These are phyloP conservation scores for Phialophora macrospora DNA, from an alignment of 2,329 filamentous ascomycete species.

Conservation along the genomic window DNA sequence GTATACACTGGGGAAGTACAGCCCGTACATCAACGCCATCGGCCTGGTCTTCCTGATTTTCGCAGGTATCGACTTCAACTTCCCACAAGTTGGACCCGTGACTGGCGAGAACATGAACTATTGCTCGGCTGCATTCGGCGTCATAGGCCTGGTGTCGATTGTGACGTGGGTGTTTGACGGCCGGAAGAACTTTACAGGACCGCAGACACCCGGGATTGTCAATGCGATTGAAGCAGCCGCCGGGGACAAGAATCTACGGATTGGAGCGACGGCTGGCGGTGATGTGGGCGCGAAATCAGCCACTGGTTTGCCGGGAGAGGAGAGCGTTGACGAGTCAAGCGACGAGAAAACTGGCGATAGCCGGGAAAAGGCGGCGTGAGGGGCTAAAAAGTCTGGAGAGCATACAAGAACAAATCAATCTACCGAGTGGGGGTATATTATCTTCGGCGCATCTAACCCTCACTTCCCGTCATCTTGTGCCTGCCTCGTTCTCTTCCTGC, in stretches of 20 bases:
- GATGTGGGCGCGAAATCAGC: background rate
- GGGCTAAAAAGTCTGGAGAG: no score
- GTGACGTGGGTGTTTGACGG: slow-evolving; percentile 46
- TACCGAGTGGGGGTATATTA: no score
- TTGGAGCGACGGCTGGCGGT: background rate
- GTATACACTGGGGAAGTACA: slow-evolving; percentile 50
- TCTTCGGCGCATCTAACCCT: no score
- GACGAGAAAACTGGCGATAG: background rate
- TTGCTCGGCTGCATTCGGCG: slow-evolving; percentile 60
- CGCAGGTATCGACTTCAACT: slow-evolving; percentile 62
- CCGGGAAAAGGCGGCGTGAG: background rate
- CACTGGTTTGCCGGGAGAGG: background rate
- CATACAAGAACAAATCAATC: no score
- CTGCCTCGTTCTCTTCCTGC: no score
- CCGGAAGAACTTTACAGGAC: slow-evolving; percentile 40
- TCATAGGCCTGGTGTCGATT: slow-evolving; percentile 56
- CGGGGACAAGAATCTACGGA: background rate
- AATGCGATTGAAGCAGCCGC: slow-evolving; percentile 19
- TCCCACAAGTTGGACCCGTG: slow-evolving; percentile 59
- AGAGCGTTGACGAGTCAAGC: background rate
- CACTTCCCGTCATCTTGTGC: no score
- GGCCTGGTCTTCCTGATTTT: slow-evolving; percentile 61
- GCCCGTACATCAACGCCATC: slow-evolving; percentile 54
- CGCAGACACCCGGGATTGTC: slow-evolving; percentile 25
- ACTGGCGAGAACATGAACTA: slow-evolving; percentile 59